Conservation (phyloP, 345 rosid species). For the Pugionium cornutum region DNA sequence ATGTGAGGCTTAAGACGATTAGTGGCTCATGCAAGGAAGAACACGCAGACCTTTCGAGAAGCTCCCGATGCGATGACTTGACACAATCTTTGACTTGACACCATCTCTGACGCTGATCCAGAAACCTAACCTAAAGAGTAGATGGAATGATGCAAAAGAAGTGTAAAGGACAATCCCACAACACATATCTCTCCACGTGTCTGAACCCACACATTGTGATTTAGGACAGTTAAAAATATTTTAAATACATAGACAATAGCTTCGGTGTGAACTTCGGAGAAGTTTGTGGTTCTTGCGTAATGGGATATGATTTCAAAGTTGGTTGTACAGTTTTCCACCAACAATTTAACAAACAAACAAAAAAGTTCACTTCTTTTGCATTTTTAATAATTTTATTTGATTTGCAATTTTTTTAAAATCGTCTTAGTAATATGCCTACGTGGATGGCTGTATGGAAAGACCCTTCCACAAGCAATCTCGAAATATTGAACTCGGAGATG, state of each 20-base stretch:
- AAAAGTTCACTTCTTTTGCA: slow-evolving; percentile 2
- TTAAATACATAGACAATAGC: slow-evolving; percentile 23
- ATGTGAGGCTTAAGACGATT: not conserved
- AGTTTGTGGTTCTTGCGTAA: slow-evolving; percentile 30
- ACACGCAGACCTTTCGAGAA: slow-evolving; percentile 10
- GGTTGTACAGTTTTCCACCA: slow-evolving; percentile 42
- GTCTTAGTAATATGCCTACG: slow-evolving; percentile 7
- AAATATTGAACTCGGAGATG: slow-evolving; percentile 1
- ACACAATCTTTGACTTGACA: slow-evolving; percentile 40
- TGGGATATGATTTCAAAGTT: slow-evolving; percentile 39
- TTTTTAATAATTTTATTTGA: not conserved
- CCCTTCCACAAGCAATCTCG: slow-evolving; percentile 32
- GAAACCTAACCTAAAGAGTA: slow-evolving; percentile 30
- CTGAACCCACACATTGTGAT: slow-evolving; percentile 23
- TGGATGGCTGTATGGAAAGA: slow-evolving; percentile 28
- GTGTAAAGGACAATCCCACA: slow-evolving; percentile 26
- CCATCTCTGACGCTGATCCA: slow-evolving; percentile 27
- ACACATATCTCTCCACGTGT: slow-evolving; percentile 28
- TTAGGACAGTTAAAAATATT: not conserved
- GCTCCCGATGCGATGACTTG: slow-evolving; percentile 33
- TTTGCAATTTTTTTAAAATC: not conserved
- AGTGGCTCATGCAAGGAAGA: not conserved
- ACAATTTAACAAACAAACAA: slow-evolving; percentile 36
- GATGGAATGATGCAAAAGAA: slow-evolving; percentile 31
- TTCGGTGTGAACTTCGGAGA: slow-evolving; percentile 37